These are phyloP conservation scores for Ustilago tritici DNA, from an alignment of 1,284 basidiomycete species.

Conservation along the genomic window DNA sequence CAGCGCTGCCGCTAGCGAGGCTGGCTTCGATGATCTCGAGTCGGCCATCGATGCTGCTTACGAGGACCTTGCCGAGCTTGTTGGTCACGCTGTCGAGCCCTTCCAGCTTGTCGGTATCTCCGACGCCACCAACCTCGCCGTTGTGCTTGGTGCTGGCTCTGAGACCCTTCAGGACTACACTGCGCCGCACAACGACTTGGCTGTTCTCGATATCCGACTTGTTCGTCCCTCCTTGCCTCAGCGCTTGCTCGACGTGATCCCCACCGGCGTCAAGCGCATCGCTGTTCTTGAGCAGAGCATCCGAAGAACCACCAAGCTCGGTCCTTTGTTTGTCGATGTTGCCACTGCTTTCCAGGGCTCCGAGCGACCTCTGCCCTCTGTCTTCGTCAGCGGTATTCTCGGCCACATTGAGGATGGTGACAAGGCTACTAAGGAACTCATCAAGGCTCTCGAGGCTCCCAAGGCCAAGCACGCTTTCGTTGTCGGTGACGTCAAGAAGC, in stretches of 20 bases:
- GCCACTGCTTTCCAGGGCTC: slow-evolving; percentile 79
- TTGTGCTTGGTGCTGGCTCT: slow-evolving; percentile 63
- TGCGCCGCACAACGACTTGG: slow-evolving; percentile 71
- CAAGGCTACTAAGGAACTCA: slow-evolving; percentile 54
- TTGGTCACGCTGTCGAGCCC: slow-evolving; percentile 59
- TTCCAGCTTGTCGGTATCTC: slow-evolving; percentile 57
- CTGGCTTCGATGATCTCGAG: slow-evolving; percentile 51
- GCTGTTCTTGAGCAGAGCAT: slow-evolving; percentile 86
- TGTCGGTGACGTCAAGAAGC: slow-evolving; percentile 70
- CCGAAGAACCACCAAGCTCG: slow-evolving; percentile 85
- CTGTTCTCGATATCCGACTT: slow-evolving; percentile 79
- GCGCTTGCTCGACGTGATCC: slow-evolving; percentile 77
- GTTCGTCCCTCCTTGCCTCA: slow-evolving; percentile 80
- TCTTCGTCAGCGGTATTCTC: slow-evolving; percentile 59
- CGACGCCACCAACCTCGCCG: slow-evolving; percentile 55
- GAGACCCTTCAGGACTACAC: slow-evolving; percentile 70
- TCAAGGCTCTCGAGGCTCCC: slow-evolving; percentile 46
- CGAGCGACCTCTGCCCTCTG: slow-evolving; percentile 65
- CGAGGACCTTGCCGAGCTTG: slow-evolving; percentile 53
- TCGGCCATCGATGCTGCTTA: slow-evolving; percentile 54
- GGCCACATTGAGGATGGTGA: slow-evolving; percentile 54
- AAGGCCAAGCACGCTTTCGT: slow-evolving; percentile 61
- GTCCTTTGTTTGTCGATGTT: slow-evolving; percentile 86
- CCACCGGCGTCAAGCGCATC: slow-evolving; percentile 77
- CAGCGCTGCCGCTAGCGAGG: slow-evolving; percentile 42